A percentile compares a stretch with the other conserved stretches of the same genome.
These are phyloP conservation scores for Entomortierella beljakovae DNA, from an alignment of 192 early-diverging fungal genomes.

Conservation along the genomic window DNA sequence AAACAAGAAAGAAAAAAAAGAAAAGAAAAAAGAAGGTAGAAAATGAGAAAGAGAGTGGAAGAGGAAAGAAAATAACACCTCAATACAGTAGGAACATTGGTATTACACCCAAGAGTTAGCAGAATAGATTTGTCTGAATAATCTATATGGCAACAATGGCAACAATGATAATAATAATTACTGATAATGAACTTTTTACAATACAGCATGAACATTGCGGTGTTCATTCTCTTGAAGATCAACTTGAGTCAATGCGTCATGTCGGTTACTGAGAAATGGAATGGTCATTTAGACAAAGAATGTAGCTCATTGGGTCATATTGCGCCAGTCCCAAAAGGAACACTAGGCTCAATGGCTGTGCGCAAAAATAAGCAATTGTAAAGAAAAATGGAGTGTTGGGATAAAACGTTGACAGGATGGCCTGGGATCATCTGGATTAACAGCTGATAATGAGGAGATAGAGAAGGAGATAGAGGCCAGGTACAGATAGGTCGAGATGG, in stretches of 20 bases:
- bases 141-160: too few species aligned
- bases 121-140: too few species aligned
- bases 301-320: background rate
- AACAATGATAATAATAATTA: too few species aligned
- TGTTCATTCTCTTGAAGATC: too few species aligned
- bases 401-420: background rate
- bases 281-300: background rate
- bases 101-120: too few species aligned
- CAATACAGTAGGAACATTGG: background rate
- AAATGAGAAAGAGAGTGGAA: background rate
- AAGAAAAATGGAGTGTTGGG: constrained; percentile 1
- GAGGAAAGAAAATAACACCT: background rate
- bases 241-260: too few species aligned
- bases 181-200: too few species aligned
- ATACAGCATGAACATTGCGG: too few species aligned
- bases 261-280: background rate
- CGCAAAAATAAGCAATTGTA: background rate
- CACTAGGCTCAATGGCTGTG: background rate
- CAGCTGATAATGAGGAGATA: background rate
- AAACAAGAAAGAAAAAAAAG: background rate
- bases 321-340: background rate
- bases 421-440: background rate
- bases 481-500: background rate
- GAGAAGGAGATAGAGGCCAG: background rate
- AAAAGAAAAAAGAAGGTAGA: background rate